These are phyloP conservation scores for Pelargonium cotyledonis DNA, from an alignment of 441 rosid genomes.

Conservation along the genomic window DNA sequence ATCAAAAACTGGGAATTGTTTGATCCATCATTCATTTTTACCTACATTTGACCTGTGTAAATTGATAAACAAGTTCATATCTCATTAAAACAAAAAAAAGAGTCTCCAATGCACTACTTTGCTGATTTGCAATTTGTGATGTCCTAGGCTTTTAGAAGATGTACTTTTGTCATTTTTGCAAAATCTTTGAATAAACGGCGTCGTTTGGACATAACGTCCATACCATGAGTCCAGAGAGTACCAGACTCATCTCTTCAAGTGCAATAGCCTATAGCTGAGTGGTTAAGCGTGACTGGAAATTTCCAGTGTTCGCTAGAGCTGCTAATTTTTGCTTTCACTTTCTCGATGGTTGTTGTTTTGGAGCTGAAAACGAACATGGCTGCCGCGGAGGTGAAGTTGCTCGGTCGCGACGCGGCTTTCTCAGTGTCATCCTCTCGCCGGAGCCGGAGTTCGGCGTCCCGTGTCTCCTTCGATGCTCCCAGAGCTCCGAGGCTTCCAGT, in stretches of 20 bases:
- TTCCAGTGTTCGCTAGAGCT: not conserved
- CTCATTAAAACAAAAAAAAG: too few species aligned
- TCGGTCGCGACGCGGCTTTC: slow-evolving; percentile 16
- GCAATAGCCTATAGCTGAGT: too few species aligned
- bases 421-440: slow-evolving; percentile 17
- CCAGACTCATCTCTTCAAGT: too few species aligned
- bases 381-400: slow-evolving; percentile 20
- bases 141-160: too few species aligned
- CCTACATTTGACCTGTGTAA: not conserved
- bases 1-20: not conserved
- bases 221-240: too few species aligned
- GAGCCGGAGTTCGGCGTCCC: slow-evolving; percentile 20
- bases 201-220: too few species aligned
- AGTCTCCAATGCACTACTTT: too few species aligned
- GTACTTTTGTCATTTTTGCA: too few species aligned
- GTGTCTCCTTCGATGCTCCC: slow-evolving; percentile 27
- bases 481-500: slow-evolving; percentile 27
- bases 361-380: slow-evolving; percentile 26
- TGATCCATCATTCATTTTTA: not conserved
- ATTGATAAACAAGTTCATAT: not conserved
- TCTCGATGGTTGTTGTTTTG: not conserved
- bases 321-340: too few species aligned
- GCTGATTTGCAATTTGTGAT: too few species aligned
- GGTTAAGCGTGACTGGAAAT: not conserved
- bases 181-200: too few species aligned